A percentile compares a stretch with the other conserved stretches of the same genome.
phyloP scores from a whole-genome alignment of 108 stramenopile genomes.

The Bacterosira constricta region DNA sequence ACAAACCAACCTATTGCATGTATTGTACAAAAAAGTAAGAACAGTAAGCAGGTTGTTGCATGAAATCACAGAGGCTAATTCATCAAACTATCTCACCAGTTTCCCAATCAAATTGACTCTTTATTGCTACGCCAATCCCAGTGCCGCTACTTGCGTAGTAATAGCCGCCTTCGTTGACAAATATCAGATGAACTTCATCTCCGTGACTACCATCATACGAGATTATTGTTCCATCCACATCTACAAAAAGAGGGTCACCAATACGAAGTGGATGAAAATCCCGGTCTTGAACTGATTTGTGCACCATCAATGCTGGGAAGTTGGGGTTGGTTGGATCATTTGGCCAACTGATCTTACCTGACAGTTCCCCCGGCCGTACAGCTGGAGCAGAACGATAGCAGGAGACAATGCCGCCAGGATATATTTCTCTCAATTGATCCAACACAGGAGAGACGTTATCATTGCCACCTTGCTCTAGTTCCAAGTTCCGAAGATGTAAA shows the following conservation, averaged over 20 bases:
- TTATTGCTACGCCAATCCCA: conserved; percentile 72
- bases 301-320: conserved; percentile 55
- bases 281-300: conserved; percentile 76
- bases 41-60: too few relatives aligned
- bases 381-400: conserved; percentile 83
- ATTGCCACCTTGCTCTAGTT: conserved; percentile 9
- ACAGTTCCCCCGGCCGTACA: conserved; percentile 68
- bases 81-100: too few relatives aligned
- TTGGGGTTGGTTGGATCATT: conserved; percentile 66
- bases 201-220: conserved; percentile 84
- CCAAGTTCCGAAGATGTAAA: conserved; percentile 56
- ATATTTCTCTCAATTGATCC: conserved; percentile 41
- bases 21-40: too few relatives aligned
- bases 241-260: conserved; percentile 81
- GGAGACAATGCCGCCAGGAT: conserved; percentile 51
- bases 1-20: conserved; percentile 29
- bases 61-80: too few relatives aligned
- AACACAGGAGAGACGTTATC: conserved; percentile 1
- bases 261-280: conserved; percentile 58
- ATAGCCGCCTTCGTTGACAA: conserved; percentile 90
- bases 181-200: conserved; percentile 66
- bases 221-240: conserved; percentile 64
- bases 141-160: conserved; percentile 82
- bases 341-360: conserved; percentile 77
- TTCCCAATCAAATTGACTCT: conserved; percentile 57